Conservation (phyloP, 805 yeast genomes). For the Metschnikowia picachoensis region DNA sequence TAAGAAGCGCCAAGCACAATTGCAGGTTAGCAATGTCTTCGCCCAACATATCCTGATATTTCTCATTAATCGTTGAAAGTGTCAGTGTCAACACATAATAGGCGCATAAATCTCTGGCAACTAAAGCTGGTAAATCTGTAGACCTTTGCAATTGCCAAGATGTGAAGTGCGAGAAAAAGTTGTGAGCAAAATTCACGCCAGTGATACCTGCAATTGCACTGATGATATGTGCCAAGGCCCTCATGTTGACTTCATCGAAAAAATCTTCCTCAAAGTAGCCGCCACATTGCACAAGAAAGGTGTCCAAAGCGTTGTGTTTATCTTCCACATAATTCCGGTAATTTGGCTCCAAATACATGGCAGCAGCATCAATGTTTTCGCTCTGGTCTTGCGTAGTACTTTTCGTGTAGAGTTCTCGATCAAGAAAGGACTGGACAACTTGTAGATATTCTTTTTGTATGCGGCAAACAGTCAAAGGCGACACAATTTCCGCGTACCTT, state of each 20-base stretch:
- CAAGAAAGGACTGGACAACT: constrained; percentile 35
- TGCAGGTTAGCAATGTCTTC: constrained; percentile 21
- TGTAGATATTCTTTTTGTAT: constrained; percentile 40
- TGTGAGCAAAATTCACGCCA: constrained; percentile 46
- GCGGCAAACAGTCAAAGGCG: constrained; percentile 23
- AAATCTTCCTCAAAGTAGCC: constrained; percentile 27
- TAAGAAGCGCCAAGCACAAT: constrained; percentile 18
- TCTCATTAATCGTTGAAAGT: constrained; percentile 26
- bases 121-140: constrained; percentile 7
- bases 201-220: constrained; percentile 25
- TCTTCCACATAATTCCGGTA: constrained; percentile 39
- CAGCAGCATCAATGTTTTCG: constrained; percentile 9
- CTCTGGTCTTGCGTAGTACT: constrained; percentile 14
- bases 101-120: constrained; percentile 32
- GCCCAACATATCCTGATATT: constrained; percentile 23
- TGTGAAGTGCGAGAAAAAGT: constrained; percentile 43
- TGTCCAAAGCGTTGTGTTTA: constrained; percentile 38
- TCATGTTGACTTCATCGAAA: constrained; percentile 4
- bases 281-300: constrained; percentile 35
- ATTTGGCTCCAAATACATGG: constrained; percentile 35
- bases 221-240: constrained; percentile 23
- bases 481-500: constrained; percentile 6
- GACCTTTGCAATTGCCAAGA: constrained; percentile 36
- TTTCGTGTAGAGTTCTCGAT: constrained; percentile 22
- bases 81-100: constrained; percentile 25